phyloP scores from a whole-genome alignment of 345 rosid genomes.

The Euphorbia lathyris region DNA sequence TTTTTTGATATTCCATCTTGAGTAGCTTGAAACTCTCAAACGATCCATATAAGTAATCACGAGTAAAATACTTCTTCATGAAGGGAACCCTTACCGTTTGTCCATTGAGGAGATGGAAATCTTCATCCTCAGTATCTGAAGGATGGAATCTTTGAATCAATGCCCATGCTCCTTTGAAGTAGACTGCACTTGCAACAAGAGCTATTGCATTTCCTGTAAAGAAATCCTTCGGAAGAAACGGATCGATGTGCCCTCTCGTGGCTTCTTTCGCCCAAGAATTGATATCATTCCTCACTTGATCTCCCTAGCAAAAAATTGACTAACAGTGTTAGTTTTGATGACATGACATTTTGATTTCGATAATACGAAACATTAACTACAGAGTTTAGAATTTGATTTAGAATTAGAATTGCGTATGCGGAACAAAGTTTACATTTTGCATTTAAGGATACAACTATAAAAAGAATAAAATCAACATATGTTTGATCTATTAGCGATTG shows the following conservation, averaged over 20 bases:
- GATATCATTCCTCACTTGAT: background rate
- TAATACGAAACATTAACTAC: too few species aligned
- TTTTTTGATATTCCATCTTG: too few species aligned
- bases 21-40: slow-evolving; percentile 11
- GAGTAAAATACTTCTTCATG: background rate
- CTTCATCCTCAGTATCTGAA: background rate
- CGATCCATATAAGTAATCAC: background rate
- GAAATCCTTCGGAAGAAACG: background rate
- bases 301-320: background rate
- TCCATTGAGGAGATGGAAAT: slow-evolving; percentile 14
- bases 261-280: background rate
- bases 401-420: too few species aligned
- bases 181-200: slow-evolving; percentile 1
- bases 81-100: slow-evolving; percentile 13
- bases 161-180: slow-evolving; percentile 2
- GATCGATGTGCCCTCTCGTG: background rate
- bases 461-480: too few species aligned
- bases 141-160: background rate
- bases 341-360: too few species aligned
- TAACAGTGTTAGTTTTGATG: too few species aligned
- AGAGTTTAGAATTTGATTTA: too few species aligned
- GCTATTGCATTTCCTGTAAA: too few species aligned
- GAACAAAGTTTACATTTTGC: too few species aligned
- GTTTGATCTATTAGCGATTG: too few species aligned
- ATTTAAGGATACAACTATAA: too few species aligned